phyloP scores from a whole-genome alignment of 176 grass and related monocot species.

The Tillandsia fasciculata region DNA sequence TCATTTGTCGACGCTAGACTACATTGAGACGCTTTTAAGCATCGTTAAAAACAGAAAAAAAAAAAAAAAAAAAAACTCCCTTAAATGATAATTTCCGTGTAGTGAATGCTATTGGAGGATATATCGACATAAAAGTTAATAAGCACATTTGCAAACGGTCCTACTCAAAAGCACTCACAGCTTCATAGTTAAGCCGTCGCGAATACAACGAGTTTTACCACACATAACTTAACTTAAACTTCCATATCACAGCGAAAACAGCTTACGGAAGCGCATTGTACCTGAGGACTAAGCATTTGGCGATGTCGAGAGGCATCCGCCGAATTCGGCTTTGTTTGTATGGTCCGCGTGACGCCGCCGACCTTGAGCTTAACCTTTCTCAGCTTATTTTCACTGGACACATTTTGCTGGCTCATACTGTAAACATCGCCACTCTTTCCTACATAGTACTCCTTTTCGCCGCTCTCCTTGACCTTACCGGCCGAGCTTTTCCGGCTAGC shows the following conservation, averaged over 20 bases:
- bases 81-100: too few relatives aligned
- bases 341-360: constrained; percentile 31
- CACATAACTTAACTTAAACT: neutral
- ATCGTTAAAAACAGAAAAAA: too few relatives aligned
- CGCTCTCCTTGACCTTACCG: constrained; percentile 26
- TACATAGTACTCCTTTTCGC: constrained; percentile 14
- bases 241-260: neutral
- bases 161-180: too few relatives aligned
- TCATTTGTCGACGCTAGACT: too few relatives aligned
- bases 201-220: neutral
- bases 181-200: too few relatives aligned
- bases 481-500: constrained; percentile 14
- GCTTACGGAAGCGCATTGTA: constrained; percentile 2
- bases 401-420: neutral
- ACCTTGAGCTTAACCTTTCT: constrained; percentile 70
- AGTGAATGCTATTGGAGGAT: too few relatives aligned
- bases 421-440: constrained; percentile 12
- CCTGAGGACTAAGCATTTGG: constrained; percentile 30
- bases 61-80: too few relatives aligned
- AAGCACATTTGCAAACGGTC: too few relatives aligned
- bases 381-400: constrained; percentile 25
- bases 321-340: constrained; percentile 26
- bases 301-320: constrained; percentile 27
- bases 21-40: too few relatives aligned
- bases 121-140: too few relatives aligned